A percentile compares a stretch with the other conserved stretches of the same genome.
phyloP scores from a whole-genome alignment of 257 asterid genomes.

The Solanum tacnaense region DNA sequence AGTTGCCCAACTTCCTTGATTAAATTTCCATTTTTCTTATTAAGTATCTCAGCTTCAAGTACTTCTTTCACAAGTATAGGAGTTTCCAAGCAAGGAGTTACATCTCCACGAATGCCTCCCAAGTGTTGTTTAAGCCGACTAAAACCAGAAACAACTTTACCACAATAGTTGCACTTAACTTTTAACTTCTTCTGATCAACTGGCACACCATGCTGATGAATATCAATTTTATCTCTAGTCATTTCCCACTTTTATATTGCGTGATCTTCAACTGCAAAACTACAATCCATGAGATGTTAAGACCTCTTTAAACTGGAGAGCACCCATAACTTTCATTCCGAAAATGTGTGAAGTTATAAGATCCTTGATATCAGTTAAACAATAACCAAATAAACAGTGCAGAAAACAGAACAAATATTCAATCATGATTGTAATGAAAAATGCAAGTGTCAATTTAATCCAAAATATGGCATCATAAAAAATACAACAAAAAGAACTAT shows the following conservation, averaged over 20 bases:
- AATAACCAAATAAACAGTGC: not conserved
- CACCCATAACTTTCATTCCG: not conserved
- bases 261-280: not conserved
- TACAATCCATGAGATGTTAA: not conserved
- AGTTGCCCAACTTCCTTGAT: constrained; percentile 4
- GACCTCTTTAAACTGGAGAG: not conserved
- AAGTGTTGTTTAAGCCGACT: constrained; percentile 10
- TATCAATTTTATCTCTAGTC: not conserved
- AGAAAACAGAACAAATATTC: not conserved
- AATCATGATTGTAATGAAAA: not conserved
- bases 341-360: not conserved
- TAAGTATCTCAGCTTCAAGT: constrained; percentile 9
- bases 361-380: not conserved
- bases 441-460: not conserved
- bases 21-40: constrained; percentile 3
- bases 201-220: not conserved
- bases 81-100: constrained; percentile 7
- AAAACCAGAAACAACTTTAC: constrained; percentile 7
- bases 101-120: constrained; percentile 18
- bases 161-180: constrained; percentile 11
- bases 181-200: constrained; percentile 3
- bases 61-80: constrained; percentile 4
- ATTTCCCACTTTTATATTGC: not conserved
- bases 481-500: not conserved
- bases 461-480: not conserved